Evolutionary conservation across 495 filamentous ascomycete species (phyloP), one percentile per base, ranked within the genome.

Genomic region (Aspergillus haitiensis): DNA sequence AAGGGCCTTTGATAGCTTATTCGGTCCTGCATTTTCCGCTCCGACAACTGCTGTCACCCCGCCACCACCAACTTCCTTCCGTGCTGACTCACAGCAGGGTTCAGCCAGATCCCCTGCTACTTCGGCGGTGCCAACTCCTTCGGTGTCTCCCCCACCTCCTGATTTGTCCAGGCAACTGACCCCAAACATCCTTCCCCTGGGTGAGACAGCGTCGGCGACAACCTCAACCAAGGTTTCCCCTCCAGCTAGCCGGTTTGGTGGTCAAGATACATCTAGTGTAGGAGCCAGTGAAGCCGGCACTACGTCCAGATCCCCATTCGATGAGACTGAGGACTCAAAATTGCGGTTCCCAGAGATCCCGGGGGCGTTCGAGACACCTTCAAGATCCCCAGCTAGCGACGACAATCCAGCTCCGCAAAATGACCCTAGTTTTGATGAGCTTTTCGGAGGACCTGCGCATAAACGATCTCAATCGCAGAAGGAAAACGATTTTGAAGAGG

Each of bases 1-100:
- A 52, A 84, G 85, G 66, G 85, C 86, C 18, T 94, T 96, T 71
- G 92, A 97, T 64, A 92, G 89, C 71, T 86, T 97, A 34, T 97
- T 97, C 70, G 92, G 93, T 2, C 89, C 89, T 40, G 77, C 87
- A 1, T 86, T 90, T 67, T 75, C 78, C 5, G 75, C 85, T 56
- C 74, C 85, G 16, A 70, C 58, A 31, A 57, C 72, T 32, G 58
- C 67, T 37, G 70, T 70, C 16, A 80, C 80, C 21, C 75, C 83
- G 10, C 80, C 84, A 3, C 84, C 84, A 2, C 80, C 80, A 34
- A 85, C 86, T 32, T 85, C 90, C 7, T 93, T 92, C 78, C 82
- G 82, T 58, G 77, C 84, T 7, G 87, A 90, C 54, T 78, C 80
- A 8, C 71, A 71, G 42, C 63, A 61, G 52, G 55, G 70, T 61